Evolutionary conservation across 345 rosid genomes (phyloP).

Genomic region (Gossypium turneri): DNA sequence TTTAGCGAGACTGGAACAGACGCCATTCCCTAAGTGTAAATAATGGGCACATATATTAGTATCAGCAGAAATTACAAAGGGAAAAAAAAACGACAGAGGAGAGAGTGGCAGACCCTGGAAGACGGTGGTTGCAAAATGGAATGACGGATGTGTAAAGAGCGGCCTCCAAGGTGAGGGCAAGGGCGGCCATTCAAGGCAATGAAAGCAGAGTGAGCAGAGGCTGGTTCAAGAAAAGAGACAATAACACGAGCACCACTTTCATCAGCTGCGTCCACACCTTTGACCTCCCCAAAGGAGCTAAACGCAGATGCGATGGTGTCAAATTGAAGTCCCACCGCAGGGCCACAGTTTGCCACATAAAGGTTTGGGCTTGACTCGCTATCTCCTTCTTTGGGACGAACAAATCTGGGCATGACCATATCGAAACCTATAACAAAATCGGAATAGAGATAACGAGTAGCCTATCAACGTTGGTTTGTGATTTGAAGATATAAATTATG

Average conservation of each 20-base stretch:
- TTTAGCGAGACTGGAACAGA: conserved; percentile 45
- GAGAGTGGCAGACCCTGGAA: conserved; percentile 42
- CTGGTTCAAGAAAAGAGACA: conserved; percentile 46
- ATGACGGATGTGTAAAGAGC: conserved; percentile 66
- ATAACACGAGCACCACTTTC: conserved; percentile 84
- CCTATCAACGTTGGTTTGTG: not conserved
- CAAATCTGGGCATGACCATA: conserved; percentile 59
- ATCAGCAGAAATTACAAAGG: not conserved
- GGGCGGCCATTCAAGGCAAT: conserved; percentile 46
- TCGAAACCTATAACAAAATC: conserved; percentile 2
- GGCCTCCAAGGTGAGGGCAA: conserved; percentile 61
- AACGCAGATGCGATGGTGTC: conserved; percentile 56
- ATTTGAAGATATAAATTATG: not conserved
- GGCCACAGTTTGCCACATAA: conserved; percentile 91
- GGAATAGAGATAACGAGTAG: not conserved
- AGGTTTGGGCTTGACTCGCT: conserved; percentile 46
- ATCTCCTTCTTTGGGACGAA: conserved; percentile 41
- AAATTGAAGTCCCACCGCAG: conserved; percentile 66
- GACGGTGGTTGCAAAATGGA: conserved; percentile 51
- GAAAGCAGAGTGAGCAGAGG: conserved; percentile 59
- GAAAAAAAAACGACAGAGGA: not conserved
- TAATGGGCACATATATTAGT: not conserved
- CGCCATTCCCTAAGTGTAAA: conserved; percentile 35
- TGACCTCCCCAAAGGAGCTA: conserved; percentile 55
- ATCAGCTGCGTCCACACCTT: conserved; percentile 76